Conservation (phyloP, 2,329 filamentous ascomycete genomes). For the Diplodia sapinea region DNA sequence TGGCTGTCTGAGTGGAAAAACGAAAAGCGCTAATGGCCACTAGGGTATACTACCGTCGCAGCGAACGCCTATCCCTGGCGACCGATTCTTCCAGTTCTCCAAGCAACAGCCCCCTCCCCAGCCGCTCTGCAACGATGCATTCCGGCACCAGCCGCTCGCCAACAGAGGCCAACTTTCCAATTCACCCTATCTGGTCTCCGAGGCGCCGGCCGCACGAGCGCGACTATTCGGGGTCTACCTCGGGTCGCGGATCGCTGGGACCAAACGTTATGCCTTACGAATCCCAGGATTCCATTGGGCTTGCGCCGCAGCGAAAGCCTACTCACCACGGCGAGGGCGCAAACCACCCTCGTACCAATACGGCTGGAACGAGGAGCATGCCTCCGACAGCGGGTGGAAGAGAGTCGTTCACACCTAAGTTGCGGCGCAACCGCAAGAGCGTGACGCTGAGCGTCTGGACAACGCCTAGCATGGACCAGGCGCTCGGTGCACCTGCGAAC, state of each 20-base stretch:
- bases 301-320: background rate
- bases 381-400: slow-evolving; percentile 13
- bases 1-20: background rate
- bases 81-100: slow-evolving; percentile 33
- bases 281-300: slow-evolving; percentile 13
- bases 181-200: slow-evolving; percentile 45
- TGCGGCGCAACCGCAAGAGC: slow-evolving; percentile 26
- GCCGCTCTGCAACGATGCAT: slow-evolving; percentile 43
- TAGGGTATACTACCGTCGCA: slow-evolving; percentile 47
- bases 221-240: slow-evolving; percentile 1
- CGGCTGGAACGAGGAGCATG: slow-evolving; percentile 15
- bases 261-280: slow-evolving; percentile 18
- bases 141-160: slow-evolving; percentile 46
- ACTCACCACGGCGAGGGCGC: background rate
- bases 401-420: slow-evolving; percentile 13
- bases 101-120: slow-evolving; percentile 39
- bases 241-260: background rate
- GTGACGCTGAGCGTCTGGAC: slow-evolving; percentile 29
- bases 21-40: background rate
- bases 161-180: slow-evolving; percentile 46
- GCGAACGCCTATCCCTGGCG: slow-evolving; percentile 44
- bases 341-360: slow-evolving; percentile 2
- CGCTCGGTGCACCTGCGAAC: slow-evolving; percentile 25
- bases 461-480: slow-evolving; percentile 16
- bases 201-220: slow-evolving; percentile 45